phyloP scores from a whole-genome alignment of 176 grass and related monocot genomes.

The Bonia amplexicaulis region DNA sequence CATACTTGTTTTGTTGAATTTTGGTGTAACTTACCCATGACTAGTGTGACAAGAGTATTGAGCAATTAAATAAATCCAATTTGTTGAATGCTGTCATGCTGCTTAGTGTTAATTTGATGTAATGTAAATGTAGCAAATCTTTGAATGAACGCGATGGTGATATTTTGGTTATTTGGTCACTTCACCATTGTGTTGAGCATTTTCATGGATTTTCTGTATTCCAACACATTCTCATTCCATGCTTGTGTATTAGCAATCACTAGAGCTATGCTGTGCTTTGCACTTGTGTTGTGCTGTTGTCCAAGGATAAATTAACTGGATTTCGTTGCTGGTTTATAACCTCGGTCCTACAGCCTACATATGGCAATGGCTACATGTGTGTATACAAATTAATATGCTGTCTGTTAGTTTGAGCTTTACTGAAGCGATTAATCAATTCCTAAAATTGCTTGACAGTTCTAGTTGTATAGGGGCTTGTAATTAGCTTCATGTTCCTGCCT shows the following conservation, averaged over 20 bases:
- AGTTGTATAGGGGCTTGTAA: not conserved
- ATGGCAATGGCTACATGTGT: not conserved
- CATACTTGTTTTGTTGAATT: slow-evolving; percentile 1
- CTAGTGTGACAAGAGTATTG: not conserved
- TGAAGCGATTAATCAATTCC: not conserved
- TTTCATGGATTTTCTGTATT: not conserved
- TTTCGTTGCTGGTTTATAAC: not conserved
- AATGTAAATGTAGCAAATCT: not conserved
- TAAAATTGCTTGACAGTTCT: not conserved
- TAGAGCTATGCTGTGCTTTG: not conserved
- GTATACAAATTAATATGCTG: not conserved
- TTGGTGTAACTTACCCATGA: not conserved
- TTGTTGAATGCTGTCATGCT: not conserved
- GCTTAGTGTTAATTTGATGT: not conserved
- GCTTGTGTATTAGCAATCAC: slow-evolving; percentile 3
- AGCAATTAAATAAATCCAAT: not conserved
- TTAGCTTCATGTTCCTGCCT: not conserved
- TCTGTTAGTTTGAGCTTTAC: not conserved
- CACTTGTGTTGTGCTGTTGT: not conserved
- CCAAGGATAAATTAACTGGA: not conserved
- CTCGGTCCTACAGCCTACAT: not conserved
- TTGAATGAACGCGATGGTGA: not conserved
- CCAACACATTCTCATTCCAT: not conserved
- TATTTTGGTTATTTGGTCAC: not conserved
- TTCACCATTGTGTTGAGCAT: not conserved